Base-by-base conservation (phyloP, 208 protist species). In the Novymonas esmeraldas region DNA sequence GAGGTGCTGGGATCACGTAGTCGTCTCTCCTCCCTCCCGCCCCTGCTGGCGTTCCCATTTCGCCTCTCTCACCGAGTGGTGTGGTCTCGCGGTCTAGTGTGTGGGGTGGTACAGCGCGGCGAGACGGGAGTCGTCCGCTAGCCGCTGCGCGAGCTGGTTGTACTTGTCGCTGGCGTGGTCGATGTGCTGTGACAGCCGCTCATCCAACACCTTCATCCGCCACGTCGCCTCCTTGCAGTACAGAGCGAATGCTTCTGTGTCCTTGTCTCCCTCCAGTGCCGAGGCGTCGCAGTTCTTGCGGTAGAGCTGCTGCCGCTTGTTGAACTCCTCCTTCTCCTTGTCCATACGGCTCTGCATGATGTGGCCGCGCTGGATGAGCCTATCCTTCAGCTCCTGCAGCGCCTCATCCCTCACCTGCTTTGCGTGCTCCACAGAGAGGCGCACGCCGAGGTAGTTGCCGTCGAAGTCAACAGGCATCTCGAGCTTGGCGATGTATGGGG, bases 291-390 rank as follows among this genome's bases (percentile, higher is more conserved):
- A 64, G 61, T 70, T 94, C 72, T 84, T 90, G 56, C 92, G 86
- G 70, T 92, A 97, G 29, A 74, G 57, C 41, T 77, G 60, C 64
- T 97, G 90, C 13, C 86, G 77, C 28, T 70, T 61, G 60, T 76
- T 84, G 67, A 96, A 92, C 41, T 94, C 84, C 39, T 91, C 89
- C 73, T 95, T 97, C 62, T 97, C 93, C 3, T 73, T 74, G 62
- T 97, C 90, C 81, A 95, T 93, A 14, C 92, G 83, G 42, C 54
- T 82, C 65, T 95, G 90, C 87, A 97, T 97, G 67, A 97, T 97
- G 71, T 88, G 86, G 6, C 88, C 93, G 38, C 93, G 85, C 55
- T 96, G 89, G 22, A 97, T 95, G 44, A 97, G 89, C 7, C 90
- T 81, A 42, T 97, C 90, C 71, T 97, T 97, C 31, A 95, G 73